Conservation (phyloP, 2,329 filamentous ascomycete genomes). For the Arthrobotrys megalospora region DNA sequence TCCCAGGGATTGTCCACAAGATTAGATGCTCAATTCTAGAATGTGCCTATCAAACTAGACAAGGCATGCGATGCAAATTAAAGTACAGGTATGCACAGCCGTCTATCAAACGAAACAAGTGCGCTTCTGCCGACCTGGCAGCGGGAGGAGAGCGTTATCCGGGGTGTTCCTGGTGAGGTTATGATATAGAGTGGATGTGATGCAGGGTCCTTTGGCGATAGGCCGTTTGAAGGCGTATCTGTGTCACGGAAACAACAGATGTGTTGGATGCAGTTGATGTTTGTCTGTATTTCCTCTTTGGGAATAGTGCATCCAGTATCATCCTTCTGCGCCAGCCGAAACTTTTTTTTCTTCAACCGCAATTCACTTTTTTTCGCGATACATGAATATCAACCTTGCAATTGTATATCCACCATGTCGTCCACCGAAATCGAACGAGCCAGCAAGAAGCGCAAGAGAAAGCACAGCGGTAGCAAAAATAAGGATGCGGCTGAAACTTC, state of each 20-base stretch:
- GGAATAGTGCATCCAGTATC: conserved; percentile 19
- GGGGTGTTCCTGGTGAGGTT: conserved; percentile 13
- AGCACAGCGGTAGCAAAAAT: conserved; percentile 50
- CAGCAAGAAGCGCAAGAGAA: conserved; percentile 61
- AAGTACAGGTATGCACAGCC: conserved; percentile 19
- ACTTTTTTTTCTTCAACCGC: conserved; percentile 43
- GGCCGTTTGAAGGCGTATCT: conserved; percentile 5
- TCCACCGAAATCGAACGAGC: conserved; percentile 51
- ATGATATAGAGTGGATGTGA: not conserved
- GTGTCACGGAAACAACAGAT: not conserved
- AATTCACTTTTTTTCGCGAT: conserved; percentile 24
- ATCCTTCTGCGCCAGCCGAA: conserved; percentile 35
- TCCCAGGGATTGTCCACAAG: conserved; percentile 3
- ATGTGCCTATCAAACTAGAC: conserved; percentile 20
- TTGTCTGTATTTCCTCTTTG: conserved; percentile 32
- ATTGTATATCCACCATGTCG: conserved; percentile 38
- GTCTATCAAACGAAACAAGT: conserved; percentile 35
- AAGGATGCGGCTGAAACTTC: conserved; percentile 22
- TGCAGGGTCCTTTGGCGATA: conserved; percentile 19
- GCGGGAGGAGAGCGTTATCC: conserved; percentile 17
- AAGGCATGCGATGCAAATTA: conserved; percentile 29
- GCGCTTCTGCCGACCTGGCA: conserved; percentile 17
- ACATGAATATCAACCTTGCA: conserved; percentile 20
- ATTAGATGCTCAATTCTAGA: conserved; percentile 23
- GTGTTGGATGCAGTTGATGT: conserved; percentile 44